Conservation (phyloP, 2,329 filamentous ascomycete genomes). For the Cadophora sp. region DNA sequence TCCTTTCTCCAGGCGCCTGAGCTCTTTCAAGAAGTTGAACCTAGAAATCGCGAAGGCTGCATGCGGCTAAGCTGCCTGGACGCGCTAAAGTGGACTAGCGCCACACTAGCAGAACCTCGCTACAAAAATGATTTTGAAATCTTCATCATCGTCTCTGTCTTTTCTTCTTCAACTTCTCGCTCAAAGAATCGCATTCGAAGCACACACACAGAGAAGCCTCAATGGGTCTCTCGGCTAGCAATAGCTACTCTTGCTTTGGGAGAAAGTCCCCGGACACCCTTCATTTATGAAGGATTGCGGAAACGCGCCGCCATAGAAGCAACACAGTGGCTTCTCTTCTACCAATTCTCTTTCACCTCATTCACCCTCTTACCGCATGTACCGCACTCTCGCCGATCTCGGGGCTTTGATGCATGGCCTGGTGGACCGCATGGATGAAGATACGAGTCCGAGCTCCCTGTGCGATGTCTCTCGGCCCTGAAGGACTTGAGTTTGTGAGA, state of each 20-base stretch:
- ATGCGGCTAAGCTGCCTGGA: slow-evolving; percentile 14
- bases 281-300: slow-evolving; percentile 68
- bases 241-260: slow-evolving; percentile 77
- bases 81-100: slow-evolving; percentile 21
- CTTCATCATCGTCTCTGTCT: slow-evolving; percentile 43
- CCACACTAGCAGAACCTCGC: slow-evolving; percentile 14
- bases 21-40: slow-evolving; percentile 23
- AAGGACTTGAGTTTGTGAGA: slow-evolving; percentile 44
- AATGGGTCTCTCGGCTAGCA: slow-evolving; percentile 48
- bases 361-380: slow-evolving; percentile 47
- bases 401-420: slow-evolving; percentile 39
- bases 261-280: slow-evolving; percentile 99
- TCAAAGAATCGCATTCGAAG: slow-evolving; percentile 99
- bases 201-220: slow-evolving; percentile 80
- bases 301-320: slow-evolving; percentile 99
- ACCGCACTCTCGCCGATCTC: slow-evolving; percentile 42
- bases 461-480: slow-evolving; percentile 46
- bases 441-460: slow-evolving; percentile 79
- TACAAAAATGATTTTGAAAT: slow-evolving; percentile 31
- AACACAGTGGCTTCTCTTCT: slow-evolving; percentile 80
- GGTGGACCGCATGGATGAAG: slow-evolving; percentile 75
- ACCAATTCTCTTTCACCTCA: slow-evolving; percentile 59
- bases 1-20: slow-evolving; percentile 26
- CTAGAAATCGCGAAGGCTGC: slow-evolving; percentile 19
- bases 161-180: slow-evolving; percentile 73